phyloP scores from a whole-genome alignment of 331 rosid genomes.

The Stylosanthes scabra region DNA sequence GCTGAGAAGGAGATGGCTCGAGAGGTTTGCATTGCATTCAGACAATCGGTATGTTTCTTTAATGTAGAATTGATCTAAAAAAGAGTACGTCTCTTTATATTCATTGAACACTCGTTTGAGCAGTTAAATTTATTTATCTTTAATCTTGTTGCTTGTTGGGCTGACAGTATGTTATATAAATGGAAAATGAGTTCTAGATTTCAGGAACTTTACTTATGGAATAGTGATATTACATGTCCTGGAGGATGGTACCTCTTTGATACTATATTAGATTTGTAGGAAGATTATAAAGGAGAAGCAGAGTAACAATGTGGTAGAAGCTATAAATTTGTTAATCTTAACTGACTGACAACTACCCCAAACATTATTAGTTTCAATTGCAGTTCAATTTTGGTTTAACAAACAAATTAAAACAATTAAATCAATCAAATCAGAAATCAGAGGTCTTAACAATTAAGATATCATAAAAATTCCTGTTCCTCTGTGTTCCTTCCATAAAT shows the following conservation, averaged over 20 bases:
- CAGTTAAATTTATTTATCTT: slow-evolving; percentile 19
- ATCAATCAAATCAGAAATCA: not conserved
- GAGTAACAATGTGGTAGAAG: too few species aligned
- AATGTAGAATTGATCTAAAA: slow-evolving; percentile 10
- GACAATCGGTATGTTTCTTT: slow-evolving; percentile 82
- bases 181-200: too few species aligned
- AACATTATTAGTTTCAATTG: not conserved
- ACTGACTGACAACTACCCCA: not conserved
- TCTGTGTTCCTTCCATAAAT: slow-evolving; percentile 27
- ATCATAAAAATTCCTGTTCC: slow-evolving; percentile 1
- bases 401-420: not conserved
- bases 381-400: not conserved
- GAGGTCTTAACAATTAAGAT: not conserved
- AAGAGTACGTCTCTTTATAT: too few species aligned
- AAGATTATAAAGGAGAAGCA: too few species aligned
- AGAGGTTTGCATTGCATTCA: slow-evolving; percentile 93
- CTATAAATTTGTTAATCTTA: too few species aligned
- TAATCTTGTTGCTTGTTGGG: not conserved
- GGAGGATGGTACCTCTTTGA: too few species aligned
- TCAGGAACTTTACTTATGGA: too few species aligned
- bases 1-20: slow-evolving; percentile 97
- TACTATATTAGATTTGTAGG: too few species aligned
- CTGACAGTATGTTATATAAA: too few species aligned
- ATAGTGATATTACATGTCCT: too few species aligned
- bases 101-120: not conserved